phyloP scores from a whole-genome alignment of 306 rosid genomes.

The Acmispon strigosus region DNA sequence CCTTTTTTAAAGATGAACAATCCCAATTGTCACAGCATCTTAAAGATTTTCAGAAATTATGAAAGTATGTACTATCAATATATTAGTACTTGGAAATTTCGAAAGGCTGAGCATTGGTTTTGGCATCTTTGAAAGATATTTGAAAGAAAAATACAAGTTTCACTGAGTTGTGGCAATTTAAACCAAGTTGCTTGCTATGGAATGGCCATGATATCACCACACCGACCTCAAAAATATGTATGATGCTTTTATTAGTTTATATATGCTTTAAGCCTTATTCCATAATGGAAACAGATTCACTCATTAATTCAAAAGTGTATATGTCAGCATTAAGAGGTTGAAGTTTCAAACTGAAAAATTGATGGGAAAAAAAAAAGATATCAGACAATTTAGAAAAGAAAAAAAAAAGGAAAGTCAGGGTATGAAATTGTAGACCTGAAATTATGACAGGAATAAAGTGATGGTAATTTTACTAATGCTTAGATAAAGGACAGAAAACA shows the following conservation, averaged over 20 bases:
- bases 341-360: too few species aligned
- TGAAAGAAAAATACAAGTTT: too few species aligned
- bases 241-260: constrained; percentile 38
- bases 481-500: neutral
- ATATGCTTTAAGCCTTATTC: constrained; percentile 5
- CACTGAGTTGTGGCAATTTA: neutral
- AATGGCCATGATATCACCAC: constrained; percentile 44
- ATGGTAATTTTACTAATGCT: too few species aligned
- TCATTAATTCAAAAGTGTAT: too few species aligned
- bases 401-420: too few species aligned
- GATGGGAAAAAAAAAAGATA: too few species aligned
- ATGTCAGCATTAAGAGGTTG: too few species aligned
- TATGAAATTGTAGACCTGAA: too few species aligned
- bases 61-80: neutral
- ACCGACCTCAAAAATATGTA: constrained; percentile 21
- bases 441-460: too few species aligned
- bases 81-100: neutral
- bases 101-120: too few species aligned
- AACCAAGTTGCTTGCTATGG: constrained; percentile 45
- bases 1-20: neutral
- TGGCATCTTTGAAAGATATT: too few species aligned
- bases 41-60: neutral
- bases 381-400: too few species aligned
- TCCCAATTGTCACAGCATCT: neutral
- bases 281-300: neutral